Conservation (phyloP, 78 protist genomes). For the Cyanophora paradoxa region DNA sequence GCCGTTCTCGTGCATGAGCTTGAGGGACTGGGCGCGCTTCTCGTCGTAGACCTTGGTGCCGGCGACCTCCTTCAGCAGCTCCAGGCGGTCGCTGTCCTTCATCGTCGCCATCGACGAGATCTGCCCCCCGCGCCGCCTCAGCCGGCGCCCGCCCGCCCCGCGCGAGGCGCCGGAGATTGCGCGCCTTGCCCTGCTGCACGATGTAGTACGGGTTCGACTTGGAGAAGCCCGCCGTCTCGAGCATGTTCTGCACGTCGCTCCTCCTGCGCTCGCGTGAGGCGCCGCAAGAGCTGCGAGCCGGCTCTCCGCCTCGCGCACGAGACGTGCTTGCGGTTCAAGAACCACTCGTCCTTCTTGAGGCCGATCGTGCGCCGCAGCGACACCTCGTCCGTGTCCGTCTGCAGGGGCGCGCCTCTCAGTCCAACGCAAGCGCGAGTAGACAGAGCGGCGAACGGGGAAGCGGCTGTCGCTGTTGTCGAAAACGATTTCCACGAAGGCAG, state of each 20-base stretch:
- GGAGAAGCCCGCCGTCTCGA: slow-evolving; percentile 96
- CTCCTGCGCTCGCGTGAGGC: too few species aligned
- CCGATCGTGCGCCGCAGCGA: slow-evolving; percentile 72
- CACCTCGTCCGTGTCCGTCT: slow-evolving; percentile 75
- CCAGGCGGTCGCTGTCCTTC: slow-evolving; percentile 79
- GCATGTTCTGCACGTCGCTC: slow-evolving; percentile 70
- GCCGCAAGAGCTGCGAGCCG: too few species aligned
- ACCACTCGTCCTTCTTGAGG: slow-evolving; percentile 85
- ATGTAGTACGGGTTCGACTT: slow-evolving; percentile 95
- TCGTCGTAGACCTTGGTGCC: slow-evolving; percentile 95
- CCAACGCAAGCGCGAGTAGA: not conserved
- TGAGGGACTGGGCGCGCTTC: slow-evolving; percentile 54
- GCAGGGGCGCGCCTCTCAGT: not conserved
- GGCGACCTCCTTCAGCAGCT: slow-evolving; percentile 92
- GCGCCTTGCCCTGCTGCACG: slow-evolving; percentile 96
- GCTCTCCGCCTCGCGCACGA: not conserved
- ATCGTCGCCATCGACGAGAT: slow-evolving; percentile 33
- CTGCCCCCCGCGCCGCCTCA: too few species aligned
- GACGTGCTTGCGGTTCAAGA: slow-evolving; percentile 61
- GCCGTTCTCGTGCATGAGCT: slow-evolving; percentile 53
- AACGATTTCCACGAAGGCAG: slow-evolving; percentile 86
- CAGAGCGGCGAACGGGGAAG: slow-evolving; percentile 57
- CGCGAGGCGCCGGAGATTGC: too few species aligned
- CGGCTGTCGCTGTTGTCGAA: slow-evolving; percentile 91
- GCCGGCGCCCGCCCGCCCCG: not conserved